These are phyloP conservation scores for Aspergillus affinis DNA, from an alignment of 495 filamentous ascomycete genomes.

Conservation along the genomic window DNA sequence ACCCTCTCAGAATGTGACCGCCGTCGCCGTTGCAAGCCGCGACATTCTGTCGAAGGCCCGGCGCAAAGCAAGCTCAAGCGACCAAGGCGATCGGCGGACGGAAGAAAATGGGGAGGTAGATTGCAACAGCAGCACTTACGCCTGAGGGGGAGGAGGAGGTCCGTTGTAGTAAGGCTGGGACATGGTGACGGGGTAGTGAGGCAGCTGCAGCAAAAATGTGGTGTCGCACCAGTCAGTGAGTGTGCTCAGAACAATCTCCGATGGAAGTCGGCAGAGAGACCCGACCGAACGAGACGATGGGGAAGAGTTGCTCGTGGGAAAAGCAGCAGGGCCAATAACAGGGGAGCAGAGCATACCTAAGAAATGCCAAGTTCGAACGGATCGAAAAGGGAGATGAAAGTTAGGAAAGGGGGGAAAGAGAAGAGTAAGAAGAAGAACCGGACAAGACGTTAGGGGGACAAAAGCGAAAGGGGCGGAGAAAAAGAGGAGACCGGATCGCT, in stretches of 20 bases:
- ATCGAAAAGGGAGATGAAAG: slow-evolving; percentile 10
- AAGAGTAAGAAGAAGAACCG: slow-evolving; percentile 26
- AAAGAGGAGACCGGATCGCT: slow-evolving; percentile 4
- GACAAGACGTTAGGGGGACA: slow-evolving; percentile 11
- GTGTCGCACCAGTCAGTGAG: slow-evolving; percentile 1
- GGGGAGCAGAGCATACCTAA: slow-evolving; percentile 17
- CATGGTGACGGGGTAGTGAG: slow-evolving; percentile 15
- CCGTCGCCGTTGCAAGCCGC: not conserved
- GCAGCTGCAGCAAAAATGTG: slow-evolving; percentile 1
- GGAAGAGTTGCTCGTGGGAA: slow-evolving; percentile 14
- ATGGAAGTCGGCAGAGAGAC: not conserved
- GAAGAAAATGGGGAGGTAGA: not conserved
- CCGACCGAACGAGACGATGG: slow-evolving; percentile 5
- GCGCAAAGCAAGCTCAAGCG: not conserved
- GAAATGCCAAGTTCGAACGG: slow-evolving; percentile 24
- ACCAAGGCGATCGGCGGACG: not conserved
- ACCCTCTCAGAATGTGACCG: too few species aligned
- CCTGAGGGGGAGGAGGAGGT: slow-evolving; percentile 26
- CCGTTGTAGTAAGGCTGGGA: slow-evolving; percentile 25
- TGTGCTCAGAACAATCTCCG: slow-evolving; percentile 2
- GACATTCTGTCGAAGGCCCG: not conserved
- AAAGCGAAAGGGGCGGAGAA: slow-evolving; percentile 7
- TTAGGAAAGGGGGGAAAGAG: slow-evolving; percentile 16
- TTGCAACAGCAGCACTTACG: slow-evolving; percentile 20
- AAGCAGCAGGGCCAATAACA: slow-evolving; percentile 18